Evolutionary conservation across 306 rosid species (phyloP).

Genomic region (Quercus suber): DNA sequence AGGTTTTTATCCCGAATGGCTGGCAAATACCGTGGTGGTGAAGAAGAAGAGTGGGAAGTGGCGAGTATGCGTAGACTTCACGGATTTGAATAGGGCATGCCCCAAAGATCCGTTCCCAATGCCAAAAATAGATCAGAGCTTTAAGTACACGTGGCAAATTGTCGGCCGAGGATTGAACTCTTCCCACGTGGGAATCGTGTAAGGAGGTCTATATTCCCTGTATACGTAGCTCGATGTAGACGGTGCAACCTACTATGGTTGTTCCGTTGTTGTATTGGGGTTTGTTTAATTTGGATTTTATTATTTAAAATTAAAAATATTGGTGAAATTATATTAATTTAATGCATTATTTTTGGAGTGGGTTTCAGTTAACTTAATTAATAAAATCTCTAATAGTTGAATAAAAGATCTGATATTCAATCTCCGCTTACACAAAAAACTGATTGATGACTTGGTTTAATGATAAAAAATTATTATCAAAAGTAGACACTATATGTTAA

Average conservation of each 20-base stretch:
- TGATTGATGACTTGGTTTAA: accelerated
- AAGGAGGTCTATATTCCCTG: conserved; percentile 15
- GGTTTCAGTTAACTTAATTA: accelerated
- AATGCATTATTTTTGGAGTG: neutral
- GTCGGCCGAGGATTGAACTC: neutral
- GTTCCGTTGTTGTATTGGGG: neutral
- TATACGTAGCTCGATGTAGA: conserved; percentile 39
- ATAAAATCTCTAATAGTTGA: accelerated
- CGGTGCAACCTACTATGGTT: conserved; percentile 38
- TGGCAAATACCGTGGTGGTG: too few species aligned
- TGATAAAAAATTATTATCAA: too few species aligned
- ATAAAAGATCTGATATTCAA: accelerated
- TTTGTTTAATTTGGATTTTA: neutral
- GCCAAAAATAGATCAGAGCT: too few species aligned
- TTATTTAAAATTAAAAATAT: neutral
- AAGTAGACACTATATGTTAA: accelerated
- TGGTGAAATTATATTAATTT: neutral
- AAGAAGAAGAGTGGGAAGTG: too few species aligned
- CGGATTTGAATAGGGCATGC: too few species aligned
- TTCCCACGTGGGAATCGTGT: conserved; percentile 28
- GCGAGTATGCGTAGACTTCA: too few species aligned
- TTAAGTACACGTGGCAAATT: conserved; percentile 21
- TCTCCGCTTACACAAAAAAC: accelerated
- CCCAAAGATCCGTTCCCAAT: too few species aligned
- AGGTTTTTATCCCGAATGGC: too few species aligned